Percentiles rank a stretch among this genome's conserved stretches.
Conservation (phyloP, 352 stramenopile species). For the Phytophthora tentaculata region DNA sequence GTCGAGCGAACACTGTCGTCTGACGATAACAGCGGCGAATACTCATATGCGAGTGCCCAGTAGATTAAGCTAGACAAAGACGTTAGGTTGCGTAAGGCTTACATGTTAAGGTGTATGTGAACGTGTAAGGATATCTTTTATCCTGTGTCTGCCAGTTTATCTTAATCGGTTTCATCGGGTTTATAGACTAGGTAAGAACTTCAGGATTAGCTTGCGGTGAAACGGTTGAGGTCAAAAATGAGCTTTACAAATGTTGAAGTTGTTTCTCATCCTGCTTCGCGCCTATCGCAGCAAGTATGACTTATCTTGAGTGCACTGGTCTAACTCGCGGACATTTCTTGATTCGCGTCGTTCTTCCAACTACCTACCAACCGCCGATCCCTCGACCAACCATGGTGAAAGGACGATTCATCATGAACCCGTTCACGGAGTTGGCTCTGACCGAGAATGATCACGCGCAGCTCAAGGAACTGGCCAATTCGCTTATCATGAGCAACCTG, state of each 20-base stretch:
- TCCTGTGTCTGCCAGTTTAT: too few relatives aligned
- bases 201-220: background rate
- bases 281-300: background rate
- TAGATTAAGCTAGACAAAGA: background rate
- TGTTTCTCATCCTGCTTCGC: background rate
- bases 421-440: constrained; percentile 31
- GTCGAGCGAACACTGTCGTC: constrained; percentile 21
- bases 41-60: background rate
- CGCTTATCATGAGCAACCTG: constrained; percentile 30
- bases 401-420: constrained; percentile 39
- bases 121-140: background rate
- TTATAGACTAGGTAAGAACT: background rate
- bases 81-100: too few relatives aligned
- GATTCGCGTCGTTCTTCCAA: constrained; percentile 5
- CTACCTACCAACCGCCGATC: too few relatives aligned
- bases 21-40: constrained; percentile 3
- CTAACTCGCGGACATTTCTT: constrained; percentile 8
- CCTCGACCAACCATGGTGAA: constrained; percentile 25
- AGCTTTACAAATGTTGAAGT: background rate
- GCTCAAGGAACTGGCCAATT: constrained; percentile 35
- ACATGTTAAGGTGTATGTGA: background rate
- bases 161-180: too few relatives aligned
- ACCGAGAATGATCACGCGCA: constrained; percentile 24
- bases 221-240: background rate
- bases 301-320: background rate